phyloP scores from a whole-genome alignment of 768 basidiomycete genomes.

The Mycena haematopus region DNA sequence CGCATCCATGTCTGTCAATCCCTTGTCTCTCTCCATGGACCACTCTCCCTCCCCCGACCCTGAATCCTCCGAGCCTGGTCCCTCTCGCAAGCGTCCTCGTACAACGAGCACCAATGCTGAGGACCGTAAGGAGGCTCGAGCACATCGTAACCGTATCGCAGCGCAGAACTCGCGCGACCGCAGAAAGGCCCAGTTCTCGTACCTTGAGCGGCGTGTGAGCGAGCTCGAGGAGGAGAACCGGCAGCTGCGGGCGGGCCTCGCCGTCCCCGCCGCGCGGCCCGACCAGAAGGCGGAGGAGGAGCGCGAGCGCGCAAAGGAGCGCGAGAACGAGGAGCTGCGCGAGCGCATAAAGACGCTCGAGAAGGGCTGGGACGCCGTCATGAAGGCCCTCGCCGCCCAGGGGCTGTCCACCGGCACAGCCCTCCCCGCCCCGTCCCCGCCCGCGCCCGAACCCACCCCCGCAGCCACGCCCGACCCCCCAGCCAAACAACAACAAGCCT shows the following conservation, averaged over 20 bases:
- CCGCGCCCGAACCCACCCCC: conserved; percentile 35
- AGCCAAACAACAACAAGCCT: conserved; percentile 34
- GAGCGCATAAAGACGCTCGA: conserved; percentile 82
- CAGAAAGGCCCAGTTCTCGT: conserved; percentile 81
- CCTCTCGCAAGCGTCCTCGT: conserved; percentile 79
- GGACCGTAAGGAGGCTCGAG: conserved; percentile 86
- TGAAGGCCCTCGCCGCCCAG: conserved; percentile 75
- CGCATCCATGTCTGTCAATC: conserved; percentile 35
- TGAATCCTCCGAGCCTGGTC: conserved; percentile 42
- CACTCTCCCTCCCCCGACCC: conserved; percentile 36
- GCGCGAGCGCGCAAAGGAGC: conserved; percentile 48
- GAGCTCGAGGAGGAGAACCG: conserved; percentile 88
- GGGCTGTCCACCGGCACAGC: conserved; percentile 59
- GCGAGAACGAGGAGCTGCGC: conserved; percentile 76
- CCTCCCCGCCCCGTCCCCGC: conserved; percentile 31
- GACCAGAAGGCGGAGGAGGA: conserved; percentile 40
- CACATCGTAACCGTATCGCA: conserved; percentile 91
- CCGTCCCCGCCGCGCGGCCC: conserved; percentile 38
- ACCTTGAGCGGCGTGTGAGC: conserved; percentile 68
- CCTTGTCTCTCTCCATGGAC: conserved; percentile 39
- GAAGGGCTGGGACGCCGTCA: conserved; percentile 80
- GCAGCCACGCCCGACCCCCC: conserved; percentile 32
- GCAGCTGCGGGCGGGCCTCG: conserved; percentile 64
- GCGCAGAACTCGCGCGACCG: conserved; percentile 93
- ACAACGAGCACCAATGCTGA: conserved; percentile 62